Conservation (phyloP, 106 monocot species). For the Vanilla planifolia region DNA sequence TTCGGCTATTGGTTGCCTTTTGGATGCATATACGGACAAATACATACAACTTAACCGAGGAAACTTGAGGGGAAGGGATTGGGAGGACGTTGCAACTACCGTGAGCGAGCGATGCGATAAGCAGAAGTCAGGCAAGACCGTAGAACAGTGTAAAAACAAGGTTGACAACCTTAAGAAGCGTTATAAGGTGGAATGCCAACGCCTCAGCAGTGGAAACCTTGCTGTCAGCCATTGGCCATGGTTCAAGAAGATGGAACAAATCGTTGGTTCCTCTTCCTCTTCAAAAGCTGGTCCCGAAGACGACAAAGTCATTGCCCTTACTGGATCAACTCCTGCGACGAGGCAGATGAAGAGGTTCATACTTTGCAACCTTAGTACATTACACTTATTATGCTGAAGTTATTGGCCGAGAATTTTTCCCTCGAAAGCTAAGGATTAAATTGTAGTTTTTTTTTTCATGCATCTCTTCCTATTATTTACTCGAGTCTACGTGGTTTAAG, state of each 20-base stretch:
- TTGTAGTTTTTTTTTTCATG: too few species aligned
- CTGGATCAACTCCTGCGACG: slow-evolving; percentile 8
- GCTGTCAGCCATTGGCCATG: slow-evolving; percentile 87
- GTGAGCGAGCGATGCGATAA: slow-evolving; percentile 73
- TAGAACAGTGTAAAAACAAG: slow-evolving; percentile 99
- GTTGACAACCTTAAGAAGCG: slow-evolving; percentile 96
- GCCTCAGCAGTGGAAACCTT: slow-evolving; percentile 44
- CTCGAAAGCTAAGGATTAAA: too few species aligned
- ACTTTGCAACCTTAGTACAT: too few species aligned
- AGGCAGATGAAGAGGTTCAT: slow-evolving; percentile 47
- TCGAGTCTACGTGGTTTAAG: too few species aligned
- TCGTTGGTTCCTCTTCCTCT: slow-evolving; percentile 62
- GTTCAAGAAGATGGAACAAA: slow-evolving; percentile 94
- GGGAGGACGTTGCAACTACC: slow-evolving; percentile 90
- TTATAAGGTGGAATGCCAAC: slow-evolving; percentile 95
- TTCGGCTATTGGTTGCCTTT: slow-evolving; percentile 72
- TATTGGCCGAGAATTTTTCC: too few species aligned
- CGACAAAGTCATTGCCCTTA: slow-evolving; percentile 30
- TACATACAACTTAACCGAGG: slow-evolving; percentile 89
- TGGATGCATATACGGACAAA: slow-evolving; percentile 90
- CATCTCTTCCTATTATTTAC: too few species aligned
- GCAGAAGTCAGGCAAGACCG: slow-evolving; percentile 79
- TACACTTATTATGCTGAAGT: too few species aligned
- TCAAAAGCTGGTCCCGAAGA: slow-evolving; percentile 40
- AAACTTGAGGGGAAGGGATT: slow-evolving; percentile 89